Percentiles rank a stretch among this genome's conserved stretches.
Evolutionary conservation across 768 basidiomycete species (phyloP).

Genomic region (Rhodotorula diobovata): DNA sequence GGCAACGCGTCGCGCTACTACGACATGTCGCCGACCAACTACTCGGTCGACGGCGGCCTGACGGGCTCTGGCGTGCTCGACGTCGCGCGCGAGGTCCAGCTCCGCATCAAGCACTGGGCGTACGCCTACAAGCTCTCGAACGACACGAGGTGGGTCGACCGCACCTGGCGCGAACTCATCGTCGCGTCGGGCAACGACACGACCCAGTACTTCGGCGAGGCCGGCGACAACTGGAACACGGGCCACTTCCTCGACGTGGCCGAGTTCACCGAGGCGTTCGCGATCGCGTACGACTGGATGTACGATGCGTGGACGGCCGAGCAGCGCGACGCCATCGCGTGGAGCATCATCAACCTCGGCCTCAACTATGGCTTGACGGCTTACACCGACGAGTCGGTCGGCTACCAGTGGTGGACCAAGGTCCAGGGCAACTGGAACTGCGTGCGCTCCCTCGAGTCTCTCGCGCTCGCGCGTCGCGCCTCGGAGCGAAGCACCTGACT

Average conservation of each 20-base stretch:
- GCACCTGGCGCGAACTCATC: conserved; percentile 74
- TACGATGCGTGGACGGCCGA: conserved; percentile 73
- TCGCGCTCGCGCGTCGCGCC: background rate
- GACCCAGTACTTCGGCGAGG: conserved; percentile 59
- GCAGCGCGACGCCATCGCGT: conserved; percentile 66
- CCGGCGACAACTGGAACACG: conserved; percentile 71
- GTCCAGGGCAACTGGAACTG: conserved; percentile 92
- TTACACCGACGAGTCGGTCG: conserved; percentile 9
- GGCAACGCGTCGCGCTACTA: conserved; percentile 75
- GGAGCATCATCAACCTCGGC: conserved; percentile 71
- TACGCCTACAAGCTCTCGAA: conserved; percentile 89
- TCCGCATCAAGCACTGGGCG: conserved; percentile 75
- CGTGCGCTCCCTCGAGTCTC: conserved; percentile 38
- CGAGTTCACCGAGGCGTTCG: conserved; percentile 85
- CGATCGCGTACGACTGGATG: conserved; percentile 93
- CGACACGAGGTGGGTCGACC: conserved; percentile 84
- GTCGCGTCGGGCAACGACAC: conserved; percentile 72
- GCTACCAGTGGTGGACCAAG: conserved; percentile 41
- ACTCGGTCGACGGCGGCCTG: conserved; percentile 66
- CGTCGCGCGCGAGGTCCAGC: conserved; percentile 78
- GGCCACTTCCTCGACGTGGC: conserved; percentile 82
- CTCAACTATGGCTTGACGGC: conserved; percentile 49
- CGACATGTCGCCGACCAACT: conserved; percentile 55
- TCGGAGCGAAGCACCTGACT: no score
- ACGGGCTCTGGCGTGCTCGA: conserved; percentile 79